Percentiles rank a stretch among this genome's conserved stretches.
These are phyloP conservation scores for Podaxis carcinomalis DNA, from an alignment of 768 basidiomycete genomes.

Conservation along the genomic window DNA sequence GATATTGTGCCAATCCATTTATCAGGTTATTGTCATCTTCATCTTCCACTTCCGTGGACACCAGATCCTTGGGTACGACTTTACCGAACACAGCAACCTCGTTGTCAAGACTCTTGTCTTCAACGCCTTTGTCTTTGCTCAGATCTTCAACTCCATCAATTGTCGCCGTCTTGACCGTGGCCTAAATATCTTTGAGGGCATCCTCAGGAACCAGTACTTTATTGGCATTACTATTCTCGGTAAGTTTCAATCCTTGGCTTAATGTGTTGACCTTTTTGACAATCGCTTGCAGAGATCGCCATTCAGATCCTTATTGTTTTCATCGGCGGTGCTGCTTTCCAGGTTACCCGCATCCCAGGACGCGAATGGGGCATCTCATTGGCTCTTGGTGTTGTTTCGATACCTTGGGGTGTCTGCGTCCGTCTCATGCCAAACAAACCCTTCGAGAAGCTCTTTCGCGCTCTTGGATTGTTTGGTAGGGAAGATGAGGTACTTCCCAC, in stretches of 20 bases:
- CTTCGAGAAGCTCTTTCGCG: constrained; percentile 53
- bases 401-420: constrained; percentile 82
- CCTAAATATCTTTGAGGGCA: constrained; percentile 86
- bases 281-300: constrained; percentile 60
- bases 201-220: constrained; percentile 79
- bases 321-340: constrained; percentile 88
- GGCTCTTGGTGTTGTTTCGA: constrained; percentile 79
- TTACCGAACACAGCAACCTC: constrained; percentile 32
- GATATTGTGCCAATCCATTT: constrained; percentile 85
- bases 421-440: constrained; percentile 80
- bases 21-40: constrained; percentile 80
- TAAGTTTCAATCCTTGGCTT: constrained; percentile 28
- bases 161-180: constrained; percentile 81
- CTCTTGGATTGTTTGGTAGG: constrained; percentile 55
- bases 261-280: neutral
- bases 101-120: constrained; percentile 86
- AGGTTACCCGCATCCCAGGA: constrained; percentile 73
- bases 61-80: constrained; percentile 59
- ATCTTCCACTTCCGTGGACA: constrained; percentile 86
- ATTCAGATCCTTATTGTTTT: constrained; percentile 88
- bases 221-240: constrained; percentile 81
- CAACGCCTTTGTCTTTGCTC: constrained; percentile 97
- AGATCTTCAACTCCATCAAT: constrained; percentile 95
- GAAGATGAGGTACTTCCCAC: constrained; percentile 65
- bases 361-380: constrained; percentile 94